Evolutionary conservation across 345 rosid species (phyloP), one percentile per base, ranked within the genome.

Genomic region (Gossypium thurberi): DNA sequence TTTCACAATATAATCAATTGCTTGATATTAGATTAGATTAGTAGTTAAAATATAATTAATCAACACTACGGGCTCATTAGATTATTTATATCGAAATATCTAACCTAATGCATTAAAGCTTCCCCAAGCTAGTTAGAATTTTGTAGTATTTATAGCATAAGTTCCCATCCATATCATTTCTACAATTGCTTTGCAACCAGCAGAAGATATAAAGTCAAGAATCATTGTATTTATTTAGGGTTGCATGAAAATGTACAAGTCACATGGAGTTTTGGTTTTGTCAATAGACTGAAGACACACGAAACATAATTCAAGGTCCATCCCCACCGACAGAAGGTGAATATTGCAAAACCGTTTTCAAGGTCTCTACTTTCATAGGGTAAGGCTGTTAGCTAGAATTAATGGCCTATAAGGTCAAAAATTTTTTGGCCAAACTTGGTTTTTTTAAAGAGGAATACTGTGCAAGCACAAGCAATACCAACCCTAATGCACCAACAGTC

Each of bases 261-360:
- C 76, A 62, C 76, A 73, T 73, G 76, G 18, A 48, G n/a, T 8
- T 37, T 4, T 18, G 17, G 37, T 37, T 37, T 40, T 8, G 13
- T 40, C 14, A 51, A 10, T 50, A 33, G 60, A 26, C 28, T 47
- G 33, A 60, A 26, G 42, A 11, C 28, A 48, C 66, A 72, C 51
- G 69, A 47, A 47, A 60, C 69, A 14, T 18, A 48, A 46, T 72
- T 47, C 28, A 72, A 46, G 67, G 75, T 62, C 42, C 75, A 61
- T 18, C 15, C 20, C 40, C 48, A 47, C 59, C 76, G 47, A 18
- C 69, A 10, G 20, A 42, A 21, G 40, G 23, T 9, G 14, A 71
- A 71, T 57, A 33, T 33, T 33, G 65, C 65, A 20, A 11, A 20
- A 51, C 65, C 0, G 8, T 71, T 21, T 56, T 4, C 13, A 37